Evolutionary conservation across 2,329 filamentous ascomycete genomes (phyloP), one percentile per base, ranked within the genome.

Genomic region (Fusarium coffeatum): DNA sequence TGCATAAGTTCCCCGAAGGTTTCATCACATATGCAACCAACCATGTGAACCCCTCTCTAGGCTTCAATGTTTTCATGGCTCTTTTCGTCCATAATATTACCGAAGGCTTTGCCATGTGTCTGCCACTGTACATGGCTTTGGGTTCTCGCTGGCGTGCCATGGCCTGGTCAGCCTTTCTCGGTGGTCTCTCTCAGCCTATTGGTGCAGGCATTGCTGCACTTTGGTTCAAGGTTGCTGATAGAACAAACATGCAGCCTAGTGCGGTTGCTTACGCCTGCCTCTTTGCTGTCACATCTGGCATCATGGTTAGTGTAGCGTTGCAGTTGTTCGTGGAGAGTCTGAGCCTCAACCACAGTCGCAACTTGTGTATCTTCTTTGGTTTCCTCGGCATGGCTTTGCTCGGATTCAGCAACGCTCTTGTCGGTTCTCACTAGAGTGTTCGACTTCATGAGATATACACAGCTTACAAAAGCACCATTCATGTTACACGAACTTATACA

Each of bases 61-160:
- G 96, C 22, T 89, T 97, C 80, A 92, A 93, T 55, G 93, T 99
- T 57, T 99, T 99, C 82, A 88, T 98, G 79, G 95, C 96, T 1
- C 87, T 99, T 10, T 97, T 97, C 77, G 95, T 99, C 63, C 96
- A 99, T 85, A 99, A 98, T 82, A 97, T 99, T 76, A 94, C 93
- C 28, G 96, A 99, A 82, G 96, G 96, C 3, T 98, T 98, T 78
- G 93, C 94, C 66, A 92, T 99, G 87, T 93, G 94, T 0, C 83
- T 99, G 1, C 96, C 96, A 0, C 85, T 99, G 0, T 99, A 97
- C 80, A 92, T 99, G 75, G 96, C 96, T 2, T 88, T 98, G 32
- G 88, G 91, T 66, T 95, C 90, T 62, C 91, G 94, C 47, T 83
- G 88, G 77, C 91, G 90, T 74, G 95, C 96, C 20, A 96, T 98